Conservation (phyloP, 2,329 filamentous ascomycete genomes). For the Aspergillus fischeri region DNA sequence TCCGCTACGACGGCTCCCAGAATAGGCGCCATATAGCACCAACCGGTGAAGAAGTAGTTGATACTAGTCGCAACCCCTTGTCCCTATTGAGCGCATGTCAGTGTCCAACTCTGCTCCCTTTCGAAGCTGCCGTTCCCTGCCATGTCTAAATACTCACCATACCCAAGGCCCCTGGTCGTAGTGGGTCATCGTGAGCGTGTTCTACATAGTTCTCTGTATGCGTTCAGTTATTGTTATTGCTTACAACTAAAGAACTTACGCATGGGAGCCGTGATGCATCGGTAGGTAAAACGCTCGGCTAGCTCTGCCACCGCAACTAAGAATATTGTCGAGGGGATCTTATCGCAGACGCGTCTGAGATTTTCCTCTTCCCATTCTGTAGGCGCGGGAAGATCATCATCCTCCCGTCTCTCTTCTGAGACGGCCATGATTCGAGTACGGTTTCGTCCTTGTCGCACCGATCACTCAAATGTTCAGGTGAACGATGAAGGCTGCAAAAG, state of each 20-base stretch:
- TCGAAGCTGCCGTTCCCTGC: neutral
- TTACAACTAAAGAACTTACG: neutral
- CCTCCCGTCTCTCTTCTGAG: neutral
- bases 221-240: neutral
- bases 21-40: neutral
- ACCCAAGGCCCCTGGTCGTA: neutral
- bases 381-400: neutral
- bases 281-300: neutral
- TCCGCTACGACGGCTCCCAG: neutral
- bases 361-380: neutral
- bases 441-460: neutral
- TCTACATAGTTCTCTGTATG: neutral
- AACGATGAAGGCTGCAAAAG: neutral
- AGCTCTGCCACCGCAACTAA: neutral
- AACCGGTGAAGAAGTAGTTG: neutral
- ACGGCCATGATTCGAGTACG: neutral
- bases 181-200: neutral
- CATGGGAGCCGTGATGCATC: neutral
- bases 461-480: neutral
- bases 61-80: neutral
- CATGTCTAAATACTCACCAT: neutral
- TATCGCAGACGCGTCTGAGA: neutral
- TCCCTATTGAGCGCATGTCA: neutral
- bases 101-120: neutral
- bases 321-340: neutral